These are phyloP conservation scores for Camellia granthamiana DNA, from an alignment of 148 eudicot species.

Conservation along the genomic window DNA sequence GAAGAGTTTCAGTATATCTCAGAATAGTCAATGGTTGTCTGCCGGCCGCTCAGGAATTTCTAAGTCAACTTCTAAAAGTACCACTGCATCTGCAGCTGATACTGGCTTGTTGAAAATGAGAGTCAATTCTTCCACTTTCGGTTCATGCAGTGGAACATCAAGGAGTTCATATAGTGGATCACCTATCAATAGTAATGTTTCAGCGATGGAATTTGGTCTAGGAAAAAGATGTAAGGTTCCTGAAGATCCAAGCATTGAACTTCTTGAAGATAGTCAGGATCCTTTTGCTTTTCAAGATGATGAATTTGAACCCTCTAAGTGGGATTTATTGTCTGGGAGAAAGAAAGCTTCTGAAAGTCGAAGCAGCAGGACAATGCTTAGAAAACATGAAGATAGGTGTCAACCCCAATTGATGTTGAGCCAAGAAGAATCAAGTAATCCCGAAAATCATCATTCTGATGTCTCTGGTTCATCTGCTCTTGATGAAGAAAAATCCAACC, in stretches of 20 bases:
- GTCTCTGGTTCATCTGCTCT: conserved; percentile 54
- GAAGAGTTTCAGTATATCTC: conserved; percentile 40
- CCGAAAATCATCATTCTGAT: conserved; percentile 42
- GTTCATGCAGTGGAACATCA: conserved; percentile 43
- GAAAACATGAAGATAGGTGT: conserved; percentile 27
- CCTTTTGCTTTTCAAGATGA: conserved; percentile 97
- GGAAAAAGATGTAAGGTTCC: conserved; percentile 37
- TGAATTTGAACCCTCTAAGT: conserved; percentile 68
- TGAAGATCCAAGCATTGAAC: conserved; percentile 32
- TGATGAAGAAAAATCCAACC: conserved; percentile 50
- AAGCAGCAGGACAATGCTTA: conserved; percentile 26
- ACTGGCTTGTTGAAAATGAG: conserved; percentile 42
- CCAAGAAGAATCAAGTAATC: conserved; percentile 50
- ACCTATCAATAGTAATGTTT: conserved; percentile 23
- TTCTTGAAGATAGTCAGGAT: conserved; percentile 62
- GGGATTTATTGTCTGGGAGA: conserved; percentile 64
- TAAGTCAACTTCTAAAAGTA: conserved; percentile 32
- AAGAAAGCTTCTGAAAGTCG: conserved; percentile 29
- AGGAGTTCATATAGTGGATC: conserved; percentile 27
- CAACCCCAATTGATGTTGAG: conserved; percentile 26
- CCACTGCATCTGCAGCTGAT: conserved; percentile 32
- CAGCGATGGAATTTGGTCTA: conserved; percentile 29
- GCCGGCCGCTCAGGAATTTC: conserved; percentile 30
- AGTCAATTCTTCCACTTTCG: conserved; percentile 39
- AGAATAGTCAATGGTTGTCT: conserved; percentile 41